A percentile compares a stretch with the other conserved stretches of the same genome.
Conservation (phyloP, 2,329 filamentous ascomycete genomes). For the Aspergillus sp. region DNA sequence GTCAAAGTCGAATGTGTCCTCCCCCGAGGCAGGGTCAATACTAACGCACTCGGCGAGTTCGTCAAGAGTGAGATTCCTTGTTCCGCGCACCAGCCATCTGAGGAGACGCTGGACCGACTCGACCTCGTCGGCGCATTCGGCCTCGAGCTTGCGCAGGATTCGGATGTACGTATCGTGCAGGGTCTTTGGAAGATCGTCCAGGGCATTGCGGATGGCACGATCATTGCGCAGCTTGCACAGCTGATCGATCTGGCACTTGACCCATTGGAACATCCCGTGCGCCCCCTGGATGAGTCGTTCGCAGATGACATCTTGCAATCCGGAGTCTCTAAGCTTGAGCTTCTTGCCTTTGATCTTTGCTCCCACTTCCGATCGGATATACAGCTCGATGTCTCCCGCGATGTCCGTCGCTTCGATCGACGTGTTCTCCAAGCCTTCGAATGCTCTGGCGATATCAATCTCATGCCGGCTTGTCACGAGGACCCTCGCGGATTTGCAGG, state of each 20-base stretch:
- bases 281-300: not conserved
- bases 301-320: not conserved
- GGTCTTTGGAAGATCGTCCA: conserved; percentile 6
- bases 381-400: not conserved
- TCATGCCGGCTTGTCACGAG: conserved; percentile 1
- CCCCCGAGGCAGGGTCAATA: not conserved
- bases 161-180: conserved; percentile 3
- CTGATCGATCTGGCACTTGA: conserved; percentile 8
- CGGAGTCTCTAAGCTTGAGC: not conserved
- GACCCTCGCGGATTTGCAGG: not conserved
- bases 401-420: not conserved
- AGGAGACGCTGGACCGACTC: not conserved
- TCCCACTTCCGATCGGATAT: not conserved
- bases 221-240: conserved; percentile 6
- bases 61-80: not conserved
- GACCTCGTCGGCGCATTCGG: not conserved
- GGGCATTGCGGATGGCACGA: not conserved
- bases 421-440: not conserved
- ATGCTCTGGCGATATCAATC: not conserved
- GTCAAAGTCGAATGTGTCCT: conserved; percentile 5
- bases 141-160: not conserved
- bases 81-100: not conserved
- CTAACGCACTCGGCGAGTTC: not conserved
- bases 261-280: conserved; percentile 12
- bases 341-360: not conserved